phyloP scores from a whole-genome alignment of 768 basidiomycete species.

The Pleurotus giganteus region DNA sequence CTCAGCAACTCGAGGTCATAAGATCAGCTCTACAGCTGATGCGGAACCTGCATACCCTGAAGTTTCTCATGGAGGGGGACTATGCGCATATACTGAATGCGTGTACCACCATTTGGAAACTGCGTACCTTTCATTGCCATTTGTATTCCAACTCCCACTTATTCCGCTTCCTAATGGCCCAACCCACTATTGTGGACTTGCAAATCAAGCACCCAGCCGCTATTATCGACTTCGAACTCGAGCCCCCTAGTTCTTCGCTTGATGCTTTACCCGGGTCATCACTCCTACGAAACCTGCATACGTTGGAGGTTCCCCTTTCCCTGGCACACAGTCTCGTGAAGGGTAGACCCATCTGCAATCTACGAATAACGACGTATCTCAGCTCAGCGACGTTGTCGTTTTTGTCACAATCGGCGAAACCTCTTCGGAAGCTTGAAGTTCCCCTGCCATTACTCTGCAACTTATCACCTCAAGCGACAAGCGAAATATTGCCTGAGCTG shows the following conservation, averaged over 20 bases:
- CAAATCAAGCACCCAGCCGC: neutral
- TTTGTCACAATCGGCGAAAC: neutral
- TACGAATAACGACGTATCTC: neutral
- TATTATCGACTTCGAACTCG: no score
- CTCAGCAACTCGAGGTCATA: neutral
- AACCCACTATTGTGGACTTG: neutral
- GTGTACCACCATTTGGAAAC: neutral
- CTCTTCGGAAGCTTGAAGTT: neutral
- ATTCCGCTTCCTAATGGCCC: neutral
- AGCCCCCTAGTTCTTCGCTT: no score
- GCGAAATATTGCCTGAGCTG: neutral
- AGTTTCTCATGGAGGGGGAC: neutral
- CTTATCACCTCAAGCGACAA: neutral
- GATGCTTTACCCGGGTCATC: neutral
- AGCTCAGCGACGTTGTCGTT: neutral
- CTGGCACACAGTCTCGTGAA: neutral
- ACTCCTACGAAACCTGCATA: neutral
- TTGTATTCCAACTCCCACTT: neutral
- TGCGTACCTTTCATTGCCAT: neutral
- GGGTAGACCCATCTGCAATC: neutral
- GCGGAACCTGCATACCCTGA: neutral
- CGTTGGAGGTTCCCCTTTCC: neutral
- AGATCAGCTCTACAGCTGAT: neutral
- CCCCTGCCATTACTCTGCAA: neutral
- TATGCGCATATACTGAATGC: neutral